phyloP scores from a whole-genome alignment of 2,329 filamentous ascomycete genomes.

The Fusarium sp. region DNA sequence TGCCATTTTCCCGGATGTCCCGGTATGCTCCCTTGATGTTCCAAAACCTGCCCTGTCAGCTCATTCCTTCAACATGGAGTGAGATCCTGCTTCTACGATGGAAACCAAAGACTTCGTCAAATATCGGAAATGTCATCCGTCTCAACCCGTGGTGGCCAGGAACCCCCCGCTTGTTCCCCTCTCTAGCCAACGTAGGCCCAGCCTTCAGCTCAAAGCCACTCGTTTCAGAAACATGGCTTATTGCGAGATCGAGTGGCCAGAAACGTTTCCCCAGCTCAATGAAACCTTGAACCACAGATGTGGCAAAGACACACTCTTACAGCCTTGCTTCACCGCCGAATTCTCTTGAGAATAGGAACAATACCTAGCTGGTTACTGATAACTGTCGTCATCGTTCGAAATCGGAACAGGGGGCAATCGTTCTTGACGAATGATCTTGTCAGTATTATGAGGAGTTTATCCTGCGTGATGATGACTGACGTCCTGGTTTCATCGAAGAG shows the following conservation, averaged over 20 bases:
- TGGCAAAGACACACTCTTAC: conserved; percentile 32
- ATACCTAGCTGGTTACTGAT: background rate
- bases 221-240: conserved; percentile 45
- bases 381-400: conserved; percentile 8
- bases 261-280: conserved; percentile 29
- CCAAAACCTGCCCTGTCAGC: conserved; percentile 9
- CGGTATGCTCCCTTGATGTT: conserved; percentile 33
- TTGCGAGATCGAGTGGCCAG: conserved; percentile 43
- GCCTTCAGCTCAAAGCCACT: conserved; percentile 47
- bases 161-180: conserved; percentile 26
- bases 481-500: background rate
- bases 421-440: background rate
- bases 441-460: background rate
- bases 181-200: conserved; percentile 32
- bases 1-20: conserved; percentile 25
- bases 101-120: conserved; percentile 18
- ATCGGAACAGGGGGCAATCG: background rate
- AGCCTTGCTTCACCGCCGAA: conserved; percentile 42
- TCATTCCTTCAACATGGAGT: conserved; percentile 32
- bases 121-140: conserved; percentile 37
- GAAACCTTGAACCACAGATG: conserved; percentile 34
- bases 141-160: conserved; percentile 29
- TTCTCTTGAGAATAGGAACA: conserved; percentile 7
- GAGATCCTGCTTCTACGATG: conserved; percentile 37
- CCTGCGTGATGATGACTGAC: background rate